phyloP scores from a whole-genome alignment of 805 yeast genomes.

The Candida pseudofarinosa region DNA sequence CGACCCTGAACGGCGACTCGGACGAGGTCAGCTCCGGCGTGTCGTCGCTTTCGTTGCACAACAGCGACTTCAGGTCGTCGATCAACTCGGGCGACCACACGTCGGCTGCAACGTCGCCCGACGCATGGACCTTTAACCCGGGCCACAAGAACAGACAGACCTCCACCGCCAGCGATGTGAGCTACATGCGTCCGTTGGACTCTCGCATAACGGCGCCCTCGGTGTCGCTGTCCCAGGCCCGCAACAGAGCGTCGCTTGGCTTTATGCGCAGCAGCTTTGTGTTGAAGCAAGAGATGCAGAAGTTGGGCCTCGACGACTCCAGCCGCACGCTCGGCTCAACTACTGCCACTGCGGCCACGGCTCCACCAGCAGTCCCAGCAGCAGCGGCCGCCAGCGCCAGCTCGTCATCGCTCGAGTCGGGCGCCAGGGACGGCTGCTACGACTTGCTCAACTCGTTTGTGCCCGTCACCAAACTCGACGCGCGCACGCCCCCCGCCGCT shows the following conservation, averaged over 20 bases:
- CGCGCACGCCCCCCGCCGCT: background rate
- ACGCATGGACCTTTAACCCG: constrained; percentile 6
- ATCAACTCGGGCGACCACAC: constrained; percentile 26
- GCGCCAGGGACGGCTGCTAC: constrained; percentile 16
- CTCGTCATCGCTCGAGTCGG: background rate
- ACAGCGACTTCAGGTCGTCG: constrained; percentile 34
- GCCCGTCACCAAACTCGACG: constrained; percentile 1
- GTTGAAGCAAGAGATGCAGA: constrained; percentile 38
- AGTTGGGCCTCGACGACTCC: constrained; percentile 26
- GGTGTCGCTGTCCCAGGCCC: constrained; percentile 3
- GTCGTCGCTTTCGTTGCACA: constrained; percentile 36
- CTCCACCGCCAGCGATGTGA: constrained; percentile 13
- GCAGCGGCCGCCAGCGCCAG: constrained; percentile 8
- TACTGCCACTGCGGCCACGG: constrained; percentile 5
- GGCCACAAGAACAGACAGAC: constrained; percentile 10
- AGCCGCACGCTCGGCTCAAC: constrained; percentile 20
- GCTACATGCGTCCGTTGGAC: constrained; percentile 16
- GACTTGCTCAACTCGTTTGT: constrained; percentile 22
- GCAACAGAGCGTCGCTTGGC: constrained; percentile 36
- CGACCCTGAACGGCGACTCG: constrained; percentile 12
- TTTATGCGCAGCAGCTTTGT: constrained; percentile 42
- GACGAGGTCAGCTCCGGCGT: constrained; percentile 25
- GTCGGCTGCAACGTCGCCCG: constrained; percentile 13
- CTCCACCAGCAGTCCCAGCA: constrained; percentile 18
- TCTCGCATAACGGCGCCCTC: constrained; percentile 6